These are phyloP conservation scores for Solanum pennellii DNA, from an alignment of 257 asterid species.

Conservation along the genomic window DNA sequence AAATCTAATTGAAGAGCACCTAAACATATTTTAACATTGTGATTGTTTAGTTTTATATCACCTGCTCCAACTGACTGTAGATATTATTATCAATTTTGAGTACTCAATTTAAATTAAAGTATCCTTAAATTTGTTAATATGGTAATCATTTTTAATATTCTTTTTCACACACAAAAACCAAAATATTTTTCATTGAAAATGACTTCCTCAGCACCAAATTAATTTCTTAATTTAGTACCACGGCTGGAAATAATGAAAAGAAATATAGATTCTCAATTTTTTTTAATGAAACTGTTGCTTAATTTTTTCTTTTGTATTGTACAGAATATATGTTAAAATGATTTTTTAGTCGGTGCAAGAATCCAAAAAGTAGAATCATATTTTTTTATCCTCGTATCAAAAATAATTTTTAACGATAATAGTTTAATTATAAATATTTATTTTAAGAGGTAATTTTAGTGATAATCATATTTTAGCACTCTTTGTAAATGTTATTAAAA, in stretches of 20 bases:
- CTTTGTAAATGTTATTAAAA: too few species aligned
- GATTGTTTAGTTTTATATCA: background rate
- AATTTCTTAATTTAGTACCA: background rate
- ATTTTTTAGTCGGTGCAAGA: background rate
- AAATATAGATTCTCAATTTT: background rate
- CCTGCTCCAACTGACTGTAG: background rate
- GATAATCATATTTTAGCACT: background rate
- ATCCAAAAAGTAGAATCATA: background rate
- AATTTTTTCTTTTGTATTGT: too few species aligned
- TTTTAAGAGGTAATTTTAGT: background rate
- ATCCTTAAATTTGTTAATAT: background rate
- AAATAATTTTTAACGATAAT: background rate
- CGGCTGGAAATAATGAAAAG: background rate
- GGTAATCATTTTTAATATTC: background rate
- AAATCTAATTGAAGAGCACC: background rate
- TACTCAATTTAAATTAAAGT: background rate
- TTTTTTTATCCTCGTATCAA: background rate
- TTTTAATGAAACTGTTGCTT: background rate
- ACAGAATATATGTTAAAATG: background rate
- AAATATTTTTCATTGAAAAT: background rate
- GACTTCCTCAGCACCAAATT: background rate
- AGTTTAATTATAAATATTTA: too few species aligned
- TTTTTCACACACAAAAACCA: background rate
- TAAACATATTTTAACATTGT: background rate
- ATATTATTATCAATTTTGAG: background rate